A percentile compares a stretch with the other conserved stretches of the same genome.
phyloP scores from a whole-genome alignment of 148 eudicot species.

The Drosera capensis region DNA sequence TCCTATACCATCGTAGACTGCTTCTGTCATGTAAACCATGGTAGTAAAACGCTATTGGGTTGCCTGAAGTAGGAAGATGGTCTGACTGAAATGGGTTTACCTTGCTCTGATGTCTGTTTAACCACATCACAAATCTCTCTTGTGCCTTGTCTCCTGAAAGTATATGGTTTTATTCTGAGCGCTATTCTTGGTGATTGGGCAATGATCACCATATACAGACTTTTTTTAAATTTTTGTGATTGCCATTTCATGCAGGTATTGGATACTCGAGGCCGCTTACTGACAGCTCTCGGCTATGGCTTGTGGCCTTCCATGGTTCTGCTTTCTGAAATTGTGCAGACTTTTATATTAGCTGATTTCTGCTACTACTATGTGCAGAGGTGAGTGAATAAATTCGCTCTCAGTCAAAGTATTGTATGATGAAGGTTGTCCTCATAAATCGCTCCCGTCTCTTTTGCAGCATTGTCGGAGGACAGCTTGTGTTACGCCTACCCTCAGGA shows the following conservation, averaged over 20 bases:
- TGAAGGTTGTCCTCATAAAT: not conserved
- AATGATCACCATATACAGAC: too few species aligned
- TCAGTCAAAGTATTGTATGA: not conserved
- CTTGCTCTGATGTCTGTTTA: too few species aligned
- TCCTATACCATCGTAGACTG: too few species aligned
- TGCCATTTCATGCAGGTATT: slow-evolving; percentile 4
- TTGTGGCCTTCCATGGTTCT: slow-evolving; percentile 15
- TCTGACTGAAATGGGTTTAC: too few species aligned
- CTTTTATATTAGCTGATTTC: slow-evolving; percentile 13
- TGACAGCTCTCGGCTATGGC: slow-evolving; percentile 15
- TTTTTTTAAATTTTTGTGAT: too few species aligned
- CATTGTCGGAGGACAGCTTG: slow-evolving; percentile 32
- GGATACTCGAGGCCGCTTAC: slow-evolving; percentile 9
- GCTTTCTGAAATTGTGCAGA: slow-evolving; percentile 14
- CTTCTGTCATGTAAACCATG: too few species aligned
- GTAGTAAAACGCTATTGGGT: too few species aligned
- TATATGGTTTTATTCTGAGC: too few species aligned
- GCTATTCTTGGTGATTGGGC: too few species aligned
- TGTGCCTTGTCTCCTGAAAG: too few species aligned
- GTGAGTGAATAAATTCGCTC: slow-evolving; percentile 1
- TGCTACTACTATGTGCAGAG: slow-evolving; percentile 14
- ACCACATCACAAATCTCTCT: too few species aligned
- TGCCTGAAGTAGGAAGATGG: too few species aligned
- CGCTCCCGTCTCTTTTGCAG: slow-evolving; percentile 8
- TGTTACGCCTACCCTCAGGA: slow-evolving; percentile 33